Evolutionary conservation across 768 basidiomycete genomes (phyloP), one percentile per base, ranked within the genome.

Genomic region (Candolleomyces eurysporus): DNA sequence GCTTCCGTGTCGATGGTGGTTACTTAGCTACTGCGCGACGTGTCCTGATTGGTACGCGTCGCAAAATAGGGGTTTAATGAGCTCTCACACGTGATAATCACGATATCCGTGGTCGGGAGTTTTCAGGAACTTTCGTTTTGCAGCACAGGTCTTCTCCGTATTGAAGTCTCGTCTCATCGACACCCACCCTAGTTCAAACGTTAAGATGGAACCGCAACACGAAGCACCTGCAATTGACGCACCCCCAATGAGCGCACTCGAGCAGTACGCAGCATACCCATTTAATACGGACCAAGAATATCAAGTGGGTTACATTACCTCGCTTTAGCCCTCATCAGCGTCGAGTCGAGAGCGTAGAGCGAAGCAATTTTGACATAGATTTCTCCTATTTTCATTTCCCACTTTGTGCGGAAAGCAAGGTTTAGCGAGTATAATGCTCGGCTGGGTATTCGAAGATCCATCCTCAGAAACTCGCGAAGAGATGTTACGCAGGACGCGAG

Each of bases 261-360:
- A 67, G 32, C 60, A 63, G 48, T 87, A 84, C 65, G 63, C 67
- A 14, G 59, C 63, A 5, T 85, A 83, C 68, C 79, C 82, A 36
- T 90, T 90, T 66, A 72, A 76, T 17, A 73, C 79, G 21, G 89
- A 90, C 65, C 79, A 80, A 40, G 74, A 72, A 2, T 90, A 84
- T 63, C 83, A 88, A 80, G 88, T 89, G 68, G 54, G 75, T 32
- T 22, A 9, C 26, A 26, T 26, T 26, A 4, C 26, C 26, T 26
- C 26, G 26, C 26, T 26, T 4, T 26, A 26, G 26, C 26, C 26
- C 4, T 26, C 26, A 26, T 26, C 26, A 4, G 26, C 4, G 4
- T 26, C 26, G 26, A 26, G 26, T 26, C 26, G 26, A 26, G 26
- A 17, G 26, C 19, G 21, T 31, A 46, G 49, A 31, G 26, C 19